phyloP scores from a whole-genome alignment of 495 filamentous ascomycete species.

The Penicillium desertorum region DNA sequence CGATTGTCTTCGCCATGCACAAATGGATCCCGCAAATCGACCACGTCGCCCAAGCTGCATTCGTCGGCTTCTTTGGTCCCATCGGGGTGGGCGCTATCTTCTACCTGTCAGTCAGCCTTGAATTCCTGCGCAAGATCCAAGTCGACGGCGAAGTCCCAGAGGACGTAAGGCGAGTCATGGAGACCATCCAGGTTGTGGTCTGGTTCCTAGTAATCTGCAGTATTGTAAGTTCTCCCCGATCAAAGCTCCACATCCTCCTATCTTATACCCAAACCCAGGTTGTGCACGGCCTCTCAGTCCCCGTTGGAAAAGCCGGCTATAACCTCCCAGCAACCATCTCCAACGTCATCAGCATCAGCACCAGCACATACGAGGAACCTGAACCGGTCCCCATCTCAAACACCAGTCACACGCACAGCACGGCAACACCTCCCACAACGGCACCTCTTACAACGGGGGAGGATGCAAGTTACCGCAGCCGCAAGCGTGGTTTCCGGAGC shows the following conservation, averaged over 20 bases:
- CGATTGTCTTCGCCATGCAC: constrained; percentile 71
- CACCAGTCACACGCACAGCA: constrained; percentile 38
- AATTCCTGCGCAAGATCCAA: constrained; percentile 62
- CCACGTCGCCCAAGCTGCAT: constrained; percentile 67
- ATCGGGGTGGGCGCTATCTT: constrained; percentile 93
- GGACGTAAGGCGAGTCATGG: constrained; percentile 64
- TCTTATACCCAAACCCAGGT: constrained; percentile 50
- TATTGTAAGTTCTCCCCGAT: constrained; percentile 61
- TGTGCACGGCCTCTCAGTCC: constrained; percentile 83
- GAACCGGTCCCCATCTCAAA: constrained; percentile 35
- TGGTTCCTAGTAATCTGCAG: constrained; percentile 88
- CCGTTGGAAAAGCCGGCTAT: constrained; percentile 78
- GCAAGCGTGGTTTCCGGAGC: constrained; percentile 24
- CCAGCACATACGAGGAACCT: constrained; percentile 31
- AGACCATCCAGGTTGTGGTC: constrained; percentile 68
- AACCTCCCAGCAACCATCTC: constrained; percentile 77
- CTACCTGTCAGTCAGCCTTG: constrained; percentile 76
- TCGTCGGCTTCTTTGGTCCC: constrained; percentile 91
- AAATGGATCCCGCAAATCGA: constrained; percentile 80
- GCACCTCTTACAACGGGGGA: constrained; percentile 17
- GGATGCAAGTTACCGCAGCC: constrained; percentile 24
- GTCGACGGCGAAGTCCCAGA: constrained; percentile 59
- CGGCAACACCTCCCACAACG: constrained; percentile 28
- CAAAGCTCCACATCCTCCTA: background rate
- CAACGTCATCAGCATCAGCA: constrained; percentile 41